Conservation (phyloP, 129 eudicot genomes). For the Sambucus nigra region DNA sequence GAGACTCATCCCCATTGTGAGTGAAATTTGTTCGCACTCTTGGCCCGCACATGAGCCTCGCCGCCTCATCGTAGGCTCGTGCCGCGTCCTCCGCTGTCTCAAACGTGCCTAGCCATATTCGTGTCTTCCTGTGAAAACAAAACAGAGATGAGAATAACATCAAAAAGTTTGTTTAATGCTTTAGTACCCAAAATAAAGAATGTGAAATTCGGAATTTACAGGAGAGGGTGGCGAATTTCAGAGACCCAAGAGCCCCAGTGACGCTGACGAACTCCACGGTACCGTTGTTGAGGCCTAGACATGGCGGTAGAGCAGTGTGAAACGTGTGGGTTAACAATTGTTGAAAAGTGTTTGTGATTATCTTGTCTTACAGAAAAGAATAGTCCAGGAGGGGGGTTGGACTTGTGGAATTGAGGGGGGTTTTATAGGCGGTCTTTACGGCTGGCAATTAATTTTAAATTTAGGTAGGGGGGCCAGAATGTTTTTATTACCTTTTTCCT, state of each 20-base stretch:
- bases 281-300: conserved; percentile 81
- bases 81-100: conserved; percentile 99
- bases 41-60: conserved; percentile 87
- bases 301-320: conserved; percentile 27
- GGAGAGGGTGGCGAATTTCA: conserved; percentile 92
- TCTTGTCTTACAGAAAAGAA: conserved; percentile 23
- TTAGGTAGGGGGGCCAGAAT: conserved; percentile 27
- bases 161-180: conserved; percentile 1
- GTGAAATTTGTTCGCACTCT: conserved; percentile 73
- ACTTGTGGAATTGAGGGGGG: conserved; percentile 13
- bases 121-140: conserved; percentile 59
- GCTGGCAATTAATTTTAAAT: conserved; percentile 33
- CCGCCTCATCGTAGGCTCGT: conserved; percentile 91
- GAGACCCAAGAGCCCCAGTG: conserved; percentile 99
- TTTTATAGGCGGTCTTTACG: conserved; percentile 36
- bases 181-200: neutral
- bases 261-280: conserved; percentile 89
- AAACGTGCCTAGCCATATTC: conserved; percentile 93
- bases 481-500: neutral
- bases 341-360: conserved; percentile 23
- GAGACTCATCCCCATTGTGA: conserved; percentile 26
- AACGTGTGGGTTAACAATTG: conserved; percentile 1
- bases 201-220: conserved; percentile 29
- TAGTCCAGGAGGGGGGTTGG: neutral
- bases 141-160: neutral